phyloP scores from a whole-genome alignment of 2,329 filamentous ascomycete species.

The Pezicula neosporulosa region DNA sequence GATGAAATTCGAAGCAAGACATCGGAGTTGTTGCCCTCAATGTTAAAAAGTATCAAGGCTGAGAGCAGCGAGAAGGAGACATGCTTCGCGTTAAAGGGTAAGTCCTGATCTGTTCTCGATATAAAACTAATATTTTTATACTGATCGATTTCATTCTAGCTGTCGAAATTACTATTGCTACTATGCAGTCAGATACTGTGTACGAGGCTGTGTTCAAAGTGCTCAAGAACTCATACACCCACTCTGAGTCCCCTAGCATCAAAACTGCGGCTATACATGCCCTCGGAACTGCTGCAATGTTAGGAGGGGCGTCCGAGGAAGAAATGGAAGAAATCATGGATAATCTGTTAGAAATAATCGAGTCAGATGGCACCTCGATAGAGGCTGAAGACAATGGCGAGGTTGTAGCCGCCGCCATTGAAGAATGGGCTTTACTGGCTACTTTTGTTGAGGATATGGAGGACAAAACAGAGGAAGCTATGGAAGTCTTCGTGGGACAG shows the following conservation, averaged over 20 bases:
- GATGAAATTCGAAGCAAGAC: conserved; percentile 53
- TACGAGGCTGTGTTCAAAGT: conserved; percentile 54
- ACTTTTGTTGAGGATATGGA: conserved; percentile 65
- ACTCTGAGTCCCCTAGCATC: conserved; percentile 50
- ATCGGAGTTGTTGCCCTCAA: conserved; percentile 53
- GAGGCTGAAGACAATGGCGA: conserved; percentile 58
- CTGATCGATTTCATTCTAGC: conserved; percentile 33
- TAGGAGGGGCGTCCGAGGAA: conserved; percentile 60
- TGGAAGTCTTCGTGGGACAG: conserved; percentile 69
- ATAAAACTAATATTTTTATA: not conserved
- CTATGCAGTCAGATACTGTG: conserved; percentile 54
- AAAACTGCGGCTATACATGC: conserved; percentile 67
- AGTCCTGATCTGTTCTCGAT: conserved; percentile 1
- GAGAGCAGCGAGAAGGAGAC: conserved; percentile 62
- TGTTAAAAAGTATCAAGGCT: conserved; percentile 59
- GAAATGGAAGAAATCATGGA: conserved; percentile 63
- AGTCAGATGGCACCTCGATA: conserved; percentile 62
- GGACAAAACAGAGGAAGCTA: conserved; percentile 57
- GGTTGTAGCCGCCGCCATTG: conserved; percentile 61
- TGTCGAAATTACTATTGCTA: conserved; percentile 60
- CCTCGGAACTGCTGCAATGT: conserved; percentile 58
- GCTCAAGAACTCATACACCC: conserved; percentile 56
- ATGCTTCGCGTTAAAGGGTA: conserved; percentile 57
- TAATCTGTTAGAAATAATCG: conserved; percentile 63
- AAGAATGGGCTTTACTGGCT: conserved; percentile 67